Evolutionary conservation across 2,329 filamentous ascomycete genomes (phyloP).

Genomic region (Phialophora tarda): DNA sequence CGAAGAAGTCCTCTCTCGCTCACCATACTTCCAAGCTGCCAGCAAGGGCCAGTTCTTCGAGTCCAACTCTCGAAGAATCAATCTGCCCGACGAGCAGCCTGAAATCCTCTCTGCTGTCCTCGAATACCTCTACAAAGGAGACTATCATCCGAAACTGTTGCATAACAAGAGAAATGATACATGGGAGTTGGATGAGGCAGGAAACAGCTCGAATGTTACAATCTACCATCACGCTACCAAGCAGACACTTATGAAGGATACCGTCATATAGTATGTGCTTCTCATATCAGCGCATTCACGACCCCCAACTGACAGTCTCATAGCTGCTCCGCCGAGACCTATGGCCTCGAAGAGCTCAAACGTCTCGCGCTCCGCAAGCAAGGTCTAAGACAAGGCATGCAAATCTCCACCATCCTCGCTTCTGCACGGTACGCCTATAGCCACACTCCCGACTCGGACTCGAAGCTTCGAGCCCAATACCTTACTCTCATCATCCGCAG

Average conservation of each 20-base stretch:
- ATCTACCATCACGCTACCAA: slow-evolving; percentile 70
- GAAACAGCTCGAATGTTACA: slow-evolving; percentile 60
- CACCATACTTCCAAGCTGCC: slow-evolving; percentile 75
- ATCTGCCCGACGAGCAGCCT: slow-evolving; percentile 82
- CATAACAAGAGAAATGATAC: slow-evolving; percentile 81
- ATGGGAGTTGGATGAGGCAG: slow-evolving; percentile 77
- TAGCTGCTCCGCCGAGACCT: slow-evolving; percentile 79
- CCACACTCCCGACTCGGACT: slow-evolving; percentile 86
- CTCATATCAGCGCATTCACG: not conserved
- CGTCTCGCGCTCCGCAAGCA: slow-evolving; percentile 85
- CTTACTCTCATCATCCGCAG: slow-evolving; percentile 90
- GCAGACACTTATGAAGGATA: slow-evolving; percentile 79
- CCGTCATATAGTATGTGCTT: slow-evolving; percentile 72
- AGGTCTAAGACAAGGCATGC: slow-evolving; percentile 81
- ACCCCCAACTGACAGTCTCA: slow-evolving; percentile 22
- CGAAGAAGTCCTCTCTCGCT: slow-evolving; percentile 79
- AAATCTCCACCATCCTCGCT: slow-evolving; percentile 81
- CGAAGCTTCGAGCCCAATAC: slow-evolving; percentile 88
- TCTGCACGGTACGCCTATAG: slow-evolving; percentile 90
- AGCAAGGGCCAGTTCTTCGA: slow-evolving; percentile 69
- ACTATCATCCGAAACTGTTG: slow-evolving; percentile 83
- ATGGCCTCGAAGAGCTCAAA: slow-evolving; percentile 82
- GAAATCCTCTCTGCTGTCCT: slow-evolving; percentile 90
- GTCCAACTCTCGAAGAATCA: slow-evolving; percentile 69
- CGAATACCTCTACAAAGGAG: slow-evolving; percentile 91